phyloP scores from a whole-genome alignment of 345 rosid genomes.

The Boechera stricta region DNA sequence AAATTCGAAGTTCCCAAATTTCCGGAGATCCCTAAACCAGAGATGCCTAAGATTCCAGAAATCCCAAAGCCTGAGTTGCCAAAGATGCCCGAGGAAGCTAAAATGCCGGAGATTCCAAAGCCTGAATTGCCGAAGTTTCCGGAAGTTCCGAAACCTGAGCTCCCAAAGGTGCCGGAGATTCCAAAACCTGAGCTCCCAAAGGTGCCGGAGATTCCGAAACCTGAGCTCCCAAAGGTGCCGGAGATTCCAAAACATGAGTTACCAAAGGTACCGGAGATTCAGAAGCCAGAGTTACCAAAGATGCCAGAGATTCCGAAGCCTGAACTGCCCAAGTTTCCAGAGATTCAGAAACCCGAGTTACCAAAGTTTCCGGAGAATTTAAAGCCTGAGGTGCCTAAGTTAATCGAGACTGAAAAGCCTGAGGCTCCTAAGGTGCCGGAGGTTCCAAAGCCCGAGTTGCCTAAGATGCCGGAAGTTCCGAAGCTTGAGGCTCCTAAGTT shows the following conservation, averaged over 20 bases:
- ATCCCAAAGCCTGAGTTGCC: slow-evolving; percentile 40
- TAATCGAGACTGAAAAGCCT: slow-evolving; percentile 28
- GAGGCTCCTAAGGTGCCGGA: slow-evolving; percentile 27
- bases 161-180: slow-evolving; percentile 20
- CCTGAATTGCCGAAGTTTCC: neutral
- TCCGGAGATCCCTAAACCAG: slow-evolving; percentile 40
- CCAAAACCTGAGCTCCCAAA: neutral
- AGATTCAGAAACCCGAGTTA: slow-evolving; percentile 21
- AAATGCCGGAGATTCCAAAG: too few species aligned
- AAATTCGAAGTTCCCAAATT: slow-evolving; percentile 35
- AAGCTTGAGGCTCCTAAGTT: neutral
- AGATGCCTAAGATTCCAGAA: slow-evolving; percentile 38
- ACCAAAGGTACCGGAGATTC: slow-evolving; percentile 31
- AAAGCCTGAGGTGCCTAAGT: slow-evolving; percentile 33
- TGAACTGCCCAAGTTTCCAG: slow-evolving; percentile 25
- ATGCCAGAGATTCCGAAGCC: neutral
- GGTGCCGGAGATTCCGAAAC: neutral
- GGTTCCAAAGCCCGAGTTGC: slow-evolving; percentile 26
- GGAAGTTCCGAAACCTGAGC: slow-evolving; percentile 6
- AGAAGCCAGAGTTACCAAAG: slow-evolving; percentile 30
- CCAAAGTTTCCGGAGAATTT: slow-evolving; percentile 23
- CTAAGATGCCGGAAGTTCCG: neutral
- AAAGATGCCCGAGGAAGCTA: neutral
- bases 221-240: neutral
- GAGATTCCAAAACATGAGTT: slow-evolving; percentile 31